These are phyloP conservation scores for Exsudoporus frostii DNA, from an alignment of 768 basidiomycete genomes.

Conservation along the genomic window DNA sequence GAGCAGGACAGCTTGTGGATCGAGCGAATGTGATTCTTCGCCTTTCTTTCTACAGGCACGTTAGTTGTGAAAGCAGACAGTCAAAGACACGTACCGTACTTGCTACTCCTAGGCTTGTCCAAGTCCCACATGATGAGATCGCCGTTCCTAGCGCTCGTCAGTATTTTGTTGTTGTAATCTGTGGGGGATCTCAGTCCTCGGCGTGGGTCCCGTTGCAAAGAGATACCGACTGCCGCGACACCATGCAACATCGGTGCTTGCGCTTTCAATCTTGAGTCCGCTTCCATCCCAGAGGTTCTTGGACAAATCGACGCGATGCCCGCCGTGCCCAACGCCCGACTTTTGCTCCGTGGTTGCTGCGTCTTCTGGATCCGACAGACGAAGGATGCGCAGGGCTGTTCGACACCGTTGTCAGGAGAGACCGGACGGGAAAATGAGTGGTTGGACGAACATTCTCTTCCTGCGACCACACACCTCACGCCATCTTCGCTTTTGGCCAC, in stretches of 20 bases:
- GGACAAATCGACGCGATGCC: constrained; percentile 66
- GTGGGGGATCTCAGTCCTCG: constrained; percentile 2
- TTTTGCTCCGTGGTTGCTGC: constrained; percentile 45
- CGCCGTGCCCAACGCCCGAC: constrained; percentile 52
- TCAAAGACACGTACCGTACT: constrained; percentile 54
- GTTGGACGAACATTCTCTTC: constrained; percentile 64
- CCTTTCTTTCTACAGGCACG: constrained; percentile 53
- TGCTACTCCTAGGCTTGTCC: constrained; percentile 59
- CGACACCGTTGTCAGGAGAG: constrained; percentile 8
- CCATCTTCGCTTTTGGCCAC: constrained; percentile 71
- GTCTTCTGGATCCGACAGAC: constrained; percentile 49
- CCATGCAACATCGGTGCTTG: constrained; percentile 82
- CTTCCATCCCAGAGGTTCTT: constrained; percentile 78
- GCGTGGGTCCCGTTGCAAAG: not conserved
- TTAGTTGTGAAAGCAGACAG: constrained; percentile 11
- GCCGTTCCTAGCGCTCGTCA: constrained; percentile 78
- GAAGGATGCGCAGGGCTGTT: constrained; percentile 58
- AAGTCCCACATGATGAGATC: constrained; percentile 85
- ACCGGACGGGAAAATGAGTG: not conserved
- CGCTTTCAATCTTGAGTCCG: constrained; percentile 74
- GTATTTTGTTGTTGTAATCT: constrained; percentile 73
- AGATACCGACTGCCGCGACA: constrained; percentile 56
- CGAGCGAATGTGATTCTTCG: constrained; percentile 68
- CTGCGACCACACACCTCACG: constrained; percentile 64
- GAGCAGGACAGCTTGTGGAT: constrained; percentile 71